Base-by-base conservation (phyloP, 768 basidiomycete species). In the Neoboletus subvelutipes region DNA sequence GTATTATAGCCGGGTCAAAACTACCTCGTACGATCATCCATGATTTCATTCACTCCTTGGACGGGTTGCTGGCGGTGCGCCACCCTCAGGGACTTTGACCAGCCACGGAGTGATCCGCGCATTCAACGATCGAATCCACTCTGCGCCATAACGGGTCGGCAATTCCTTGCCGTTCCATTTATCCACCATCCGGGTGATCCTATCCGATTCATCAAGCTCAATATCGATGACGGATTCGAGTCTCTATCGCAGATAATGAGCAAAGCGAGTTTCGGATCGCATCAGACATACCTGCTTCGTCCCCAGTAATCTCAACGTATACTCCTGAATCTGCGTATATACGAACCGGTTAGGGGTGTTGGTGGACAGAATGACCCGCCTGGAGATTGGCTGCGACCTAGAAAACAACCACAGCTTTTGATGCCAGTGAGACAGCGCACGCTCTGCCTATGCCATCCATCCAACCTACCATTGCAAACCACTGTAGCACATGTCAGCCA, bases 341-440 rank as follows among this genome's bases (percentile, higher is more conserved):
- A 33, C 37, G 33, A 41, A 11, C 24, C 42, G 26, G 36, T 57
- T 41, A 7, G 39, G 45, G 13, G 5, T 20, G 37, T 46, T 26
- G 13, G 36, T 57, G 11, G 39, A 41, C n/a, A 17, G 2, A 3
- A 42, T n/a, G 26, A 34, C 34, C 28, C 84, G 80, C n/a, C 39
- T 75, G 12, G 78, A 77, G 13, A 84, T 59, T 8, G 76, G 80
- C 56, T 78, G 77, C 3, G 85, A 82, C 33, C 75, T 73, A 5
- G 81, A 75, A 39, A 39, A 80, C 5, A 55, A 7, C 39, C 39
- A 55, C 17, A 12, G 31, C 37, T 55, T 40, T 34, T 33, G 11
- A 48, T 47, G 6, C 17, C 6, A 12, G 33, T 45, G 43, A 28
- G 17, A 18, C 37, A 10, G 3, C 45, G 17, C 20, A 13, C 37